phyloP scores from a whole-genome alignment of 257 asterid species.

The Ajuga chamaepitys region DNA sequence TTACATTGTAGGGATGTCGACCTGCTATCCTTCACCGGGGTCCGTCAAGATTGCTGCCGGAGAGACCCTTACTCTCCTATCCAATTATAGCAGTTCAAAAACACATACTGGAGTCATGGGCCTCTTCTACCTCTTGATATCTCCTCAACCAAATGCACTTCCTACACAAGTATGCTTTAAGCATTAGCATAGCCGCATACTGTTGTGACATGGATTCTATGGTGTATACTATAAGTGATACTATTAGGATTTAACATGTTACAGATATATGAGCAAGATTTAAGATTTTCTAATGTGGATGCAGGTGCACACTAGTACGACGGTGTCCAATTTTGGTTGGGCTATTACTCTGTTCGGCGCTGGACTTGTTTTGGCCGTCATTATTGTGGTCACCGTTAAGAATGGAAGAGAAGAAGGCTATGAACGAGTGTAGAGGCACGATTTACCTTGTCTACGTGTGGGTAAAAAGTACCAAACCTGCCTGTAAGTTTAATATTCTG shows the following conservation, averaged over 20 bases:
- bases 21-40: constrained; percentile 81
- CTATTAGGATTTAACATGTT: background rate
- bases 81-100: constrained; percentile 52
- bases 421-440: constrained; percentile 18
- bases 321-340: constrained; percentile 19
- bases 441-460: no score
- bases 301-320: constrained; percentile 27
- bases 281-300: background rate
- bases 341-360: constrained; percentile 25
- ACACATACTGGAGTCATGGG: constrained; percentile 90
- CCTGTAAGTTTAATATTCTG: no score
- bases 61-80: constrained; percentile 53
- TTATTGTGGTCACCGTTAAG: constrained; percentile 9
- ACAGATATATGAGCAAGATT: background rate
- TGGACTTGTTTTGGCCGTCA: constrained; percentile 13
- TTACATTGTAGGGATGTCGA: constrained; percentile 79
- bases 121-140: constrained; percentile 66
- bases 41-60: constrained; percentile 64
- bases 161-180: constrained; percentile 33
- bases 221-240: no score
- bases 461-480: no score
- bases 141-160: constrained; percentile 26
- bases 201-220: no score
- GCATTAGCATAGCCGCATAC: background rate
- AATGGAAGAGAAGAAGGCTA: constrained; percentile 33